Conservation (phyloP, 2,329 filamentous ascomycete species). For the Stromatinia cepivora region DNA sequence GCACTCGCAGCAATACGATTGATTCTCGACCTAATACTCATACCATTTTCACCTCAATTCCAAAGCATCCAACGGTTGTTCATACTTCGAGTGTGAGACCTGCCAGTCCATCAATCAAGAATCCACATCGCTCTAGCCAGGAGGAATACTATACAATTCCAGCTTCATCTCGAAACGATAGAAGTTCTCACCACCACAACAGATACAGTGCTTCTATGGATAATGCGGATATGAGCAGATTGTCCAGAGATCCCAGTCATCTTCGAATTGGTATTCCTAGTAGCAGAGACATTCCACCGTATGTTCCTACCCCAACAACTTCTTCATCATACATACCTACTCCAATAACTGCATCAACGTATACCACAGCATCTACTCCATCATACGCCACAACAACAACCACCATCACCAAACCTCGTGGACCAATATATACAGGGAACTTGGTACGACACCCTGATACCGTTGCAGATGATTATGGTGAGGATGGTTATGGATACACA, state of each 20-base stretch:
- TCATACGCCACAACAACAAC: slow-evolving; percentile 28
- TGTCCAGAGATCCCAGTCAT: slow-evolving; percentile 29
- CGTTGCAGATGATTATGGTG: slow-evolving; percentile 53
- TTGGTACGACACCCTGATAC: slow-evolving; percentile 46
- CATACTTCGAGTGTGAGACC: slow-evolving; percentile 39
- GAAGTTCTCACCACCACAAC: slow-evolving; percentile 38
- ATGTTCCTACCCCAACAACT: slow-evolving; percentile 1
- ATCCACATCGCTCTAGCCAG: slow-evolving; percentile 55
- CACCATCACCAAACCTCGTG: slow-evolving; percentile 27
- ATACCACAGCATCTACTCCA: not conserved
- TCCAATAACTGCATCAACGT: slow-evolving; percentile 2
- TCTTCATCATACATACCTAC: slow-evolving; percentile 5
- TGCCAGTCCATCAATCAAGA: slow-evolving; percentile 52
- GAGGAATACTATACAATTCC: slow-evolving; percentile 57
- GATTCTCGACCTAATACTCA: slow-evolving; percentile 53
- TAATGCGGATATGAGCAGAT: slow-evolving; percentile 48
- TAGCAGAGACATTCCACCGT: slow-evolving; percentile 26
- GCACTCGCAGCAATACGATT: slow-evolving; percentile 50
- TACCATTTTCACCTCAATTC: slow-evolving; percentile 55
- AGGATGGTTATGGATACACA: slow-evolving; percentile 63
- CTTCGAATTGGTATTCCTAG: slow-evolving; percentile 31
- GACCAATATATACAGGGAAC: slow-evolving; percentile 30
- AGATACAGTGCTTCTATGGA: slow-evolving; percentile 52
- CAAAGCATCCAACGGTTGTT: slow-evolving; percentile 39
- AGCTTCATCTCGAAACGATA: slow-evolving; percentile 55